Evolutionary conservation across 495 filamentous ascomycete species (phyloP).

Genomic region (Xylaria grammica): DNA sequence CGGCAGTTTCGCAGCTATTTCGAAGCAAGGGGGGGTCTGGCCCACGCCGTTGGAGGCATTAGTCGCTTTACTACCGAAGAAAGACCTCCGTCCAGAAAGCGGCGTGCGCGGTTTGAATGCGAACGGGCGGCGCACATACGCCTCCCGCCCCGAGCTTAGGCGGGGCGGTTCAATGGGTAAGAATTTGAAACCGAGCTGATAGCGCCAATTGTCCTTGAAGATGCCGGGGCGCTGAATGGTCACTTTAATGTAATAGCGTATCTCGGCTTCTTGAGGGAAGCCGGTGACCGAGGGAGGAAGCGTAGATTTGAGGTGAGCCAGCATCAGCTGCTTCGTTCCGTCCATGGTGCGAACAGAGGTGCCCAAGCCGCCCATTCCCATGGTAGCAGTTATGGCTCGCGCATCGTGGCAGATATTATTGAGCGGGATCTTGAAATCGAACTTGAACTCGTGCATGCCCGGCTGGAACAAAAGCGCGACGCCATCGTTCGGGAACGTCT

Average conservation of each 20-base stretch:
- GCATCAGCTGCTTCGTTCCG: conserved; percentile 56
- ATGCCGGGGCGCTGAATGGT: conserved; percentile 82
- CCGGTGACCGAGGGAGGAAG: conserved; percentile 86
- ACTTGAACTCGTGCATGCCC: conserved; percentile 87
- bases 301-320: conserved; percentile 79
- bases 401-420: conserved; percentile 80
- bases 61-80: conserved; percentile 53
- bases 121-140: conserved; percentile 81
- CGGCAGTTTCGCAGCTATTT: conserved; percentile 82
- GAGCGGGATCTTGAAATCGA: conserved; percentile 91
- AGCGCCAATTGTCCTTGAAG: conserved; percentile 84
- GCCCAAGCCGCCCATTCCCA: conserved; percentile 47
- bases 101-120: conserved; percentile 62
- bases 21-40: conserved; percentile 46
- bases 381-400: conserved; percentile 49
- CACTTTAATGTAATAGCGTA: conserved; percentile 90
- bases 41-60: conserved; percentile 9
- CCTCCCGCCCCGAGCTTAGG: conserved; percentile 68
- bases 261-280: conserved; percentile 81
- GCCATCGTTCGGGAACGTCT: conserved; percentile 73
- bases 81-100: conserved; percentile 42
- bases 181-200: conserved; percentile 71
- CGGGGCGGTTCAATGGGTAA: conserved; percentile 90
- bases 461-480: conserved; percentile 68
- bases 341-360: conserved; percentile 56